Conservation (phyloP, 768 basidiomycete species). For the Boletus huronensis region DNA sequence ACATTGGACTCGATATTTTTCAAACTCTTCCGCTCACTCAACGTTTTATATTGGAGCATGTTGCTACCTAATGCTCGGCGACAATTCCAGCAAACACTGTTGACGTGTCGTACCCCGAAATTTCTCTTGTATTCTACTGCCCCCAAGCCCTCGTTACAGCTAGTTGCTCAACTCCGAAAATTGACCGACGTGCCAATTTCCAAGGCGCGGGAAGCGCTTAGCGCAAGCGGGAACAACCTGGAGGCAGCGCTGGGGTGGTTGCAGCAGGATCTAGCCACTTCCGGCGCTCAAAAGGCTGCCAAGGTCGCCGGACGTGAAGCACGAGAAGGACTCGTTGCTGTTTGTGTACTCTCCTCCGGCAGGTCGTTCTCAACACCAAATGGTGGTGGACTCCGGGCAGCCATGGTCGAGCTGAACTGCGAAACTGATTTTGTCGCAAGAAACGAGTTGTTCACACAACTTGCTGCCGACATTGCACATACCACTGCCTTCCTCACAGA, state of each 20-base stretch:
- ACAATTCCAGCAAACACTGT: not conserved
- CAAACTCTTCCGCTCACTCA: not conserved
- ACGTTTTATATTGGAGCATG: not conserved
- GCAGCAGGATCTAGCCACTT: conserved; percentile 61
- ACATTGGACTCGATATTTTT: not conserved
- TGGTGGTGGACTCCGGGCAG: conserved; percentile 59
- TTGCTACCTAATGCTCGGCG: conserved; percentile 6
- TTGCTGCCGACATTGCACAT: conserved; percentile 78
- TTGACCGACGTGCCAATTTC: conserved; percentile 75
- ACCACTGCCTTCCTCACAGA: conserved; percentile 74
- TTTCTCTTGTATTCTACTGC: conserved; percentile 48
- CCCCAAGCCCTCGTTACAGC: conserved; percentile 62
- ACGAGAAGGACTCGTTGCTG: conserved; percentile 74
- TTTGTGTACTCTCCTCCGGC: conserved; percentile 70
- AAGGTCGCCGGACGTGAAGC: conserved; percentile 78
- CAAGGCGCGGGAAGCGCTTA: conserved; percentile 87
- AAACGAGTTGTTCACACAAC: conserved; percentile 74
- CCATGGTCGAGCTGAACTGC: conserved; percentile 91
- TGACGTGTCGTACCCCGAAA: not conserved
- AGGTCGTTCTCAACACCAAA: conserved; percentile 36
- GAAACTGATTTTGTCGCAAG: conserved; percentile 96
- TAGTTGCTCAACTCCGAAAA: conserved; percentile 85
- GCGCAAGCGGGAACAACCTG: conserved; percentile 69
- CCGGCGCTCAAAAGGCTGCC: conserved; percentile 76
- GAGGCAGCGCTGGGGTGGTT: conserved; percentile 78